These are phyloP conservation scores for Amesomyces nigricolor DNA, from an alignment of 2,329 filamentous ascomycete genomes.

Conservation along the genomic window DNA sequence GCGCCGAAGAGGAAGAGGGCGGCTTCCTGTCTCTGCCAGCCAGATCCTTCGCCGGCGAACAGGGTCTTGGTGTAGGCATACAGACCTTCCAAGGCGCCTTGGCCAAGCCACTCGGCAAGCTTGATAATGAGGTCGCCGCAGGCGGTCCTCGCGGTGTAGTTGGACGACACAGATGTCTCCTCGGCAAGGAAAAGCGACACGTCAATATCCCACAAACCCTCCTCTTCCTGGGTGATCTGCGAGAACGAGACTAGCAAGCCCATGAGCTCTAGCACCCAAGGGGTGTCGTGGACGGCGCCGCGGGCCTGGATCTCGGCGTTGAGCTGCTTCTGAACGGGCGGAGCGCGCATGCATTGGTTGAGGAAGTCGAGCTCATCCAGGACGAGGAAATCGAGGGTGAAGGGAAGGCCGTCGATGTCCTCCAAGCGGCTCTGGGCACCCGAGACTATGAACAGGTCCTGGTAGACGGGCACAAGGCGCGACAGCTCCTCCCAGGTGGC, in stretches of 20 bases:
- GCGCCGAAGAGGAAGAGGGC: conserved; percentile 81
- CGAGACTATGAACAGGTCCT: conserved; percentile 77
- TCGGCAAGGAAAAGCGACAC: conserved; percentile 93
- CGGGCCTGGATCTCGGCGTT: conserved; percentile 66
- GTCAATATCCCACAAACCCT: conserved; percentile 94
- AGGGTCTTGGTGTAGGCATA: conserved; percentile 69
- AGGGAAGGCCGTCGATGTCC: conserved; percentile 85
- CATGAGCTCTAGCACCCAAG: conserved; percentile 85
- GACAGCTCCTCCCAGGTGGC: conserved; percentile 85
- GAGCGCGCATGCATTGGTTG: conserved; percentile 81
- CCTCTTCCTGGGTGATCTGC: conserved; percentile 86
- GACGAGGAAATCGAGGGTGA: conserved; percentile 88
- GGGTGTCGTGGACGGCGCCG: conserved; percentile 55
- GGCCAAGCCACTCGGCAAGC: conserved; percentile 80
- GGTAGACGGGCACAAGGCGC: conserved; percentile 65
- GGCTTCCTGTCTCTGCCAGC: conserved; percentile 67
- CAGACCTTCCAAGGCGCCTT: conserved; percentile 70
- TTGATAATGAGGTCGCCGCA: conserved; percentile 91
- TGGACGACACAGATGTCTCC: conserved; percentile 88
- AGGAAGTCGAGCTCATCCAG: conserved; percentile 93
- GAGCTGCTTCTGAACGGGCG: conserved; percentile 84
- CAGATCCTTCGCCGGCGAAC: conserved; percentile 51
- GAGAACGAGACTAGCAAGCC: conserved; percentile 79
- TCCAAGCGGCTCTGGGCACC: conserved; percentile 84
- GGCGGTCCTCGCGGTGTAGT: conserved; percentile 91